Percentiles rank a stretch among this genome's conserved stretches.
Conservation (phyloP, 2,329 filamentous ascomycete genomes). For the Macrophomina tecta region DNA sequence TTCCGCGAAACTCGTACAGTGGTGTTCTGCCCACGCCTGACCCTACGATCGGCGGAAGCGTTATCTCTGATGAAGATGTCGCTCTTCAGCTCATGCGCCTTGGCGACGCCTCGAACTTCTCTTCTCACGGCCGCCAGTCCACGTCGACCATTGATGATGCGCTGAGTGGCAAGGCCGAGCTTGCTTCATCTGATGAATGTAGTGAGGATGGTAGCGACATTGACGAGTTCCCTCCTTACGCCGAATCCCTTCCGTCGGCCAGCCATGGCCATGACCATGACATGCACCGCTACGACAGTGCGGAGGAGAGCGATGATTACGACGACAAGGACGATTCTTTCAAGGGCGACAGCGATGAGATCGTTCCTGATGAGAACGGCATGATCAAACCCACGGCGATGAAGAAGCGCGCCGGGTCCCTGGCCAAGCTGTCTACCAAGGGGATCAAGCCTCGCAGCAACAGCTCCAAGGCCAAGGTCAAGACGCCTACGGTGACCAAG, state of each 20-base stretch:
- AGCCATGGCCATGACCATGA: constrained; percentile 32
- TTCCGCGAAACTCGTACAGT: constrained; percentile 50
- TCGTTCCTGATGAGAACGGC: constrained; percentile 44
- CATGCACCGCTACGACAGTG: constrained; percentile 52
- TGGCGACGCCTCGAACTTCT: constrained; percentile 91
- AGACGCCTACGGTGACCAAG: constrained; percentile 47
- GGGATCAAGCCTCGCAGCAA: constrained; percentile 47
- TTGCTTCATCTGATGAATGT: constrained; percentile 70
- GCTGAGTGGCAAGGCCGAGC: constrained; percentile 87
- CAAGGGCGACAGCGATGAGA: constrained; percentile 61
- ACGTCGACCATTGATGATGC: constrained; percentile 93
- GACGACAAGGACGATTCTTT: constrained; percentile 60
- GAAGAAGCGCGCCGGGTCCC: constrained; percentile 43
- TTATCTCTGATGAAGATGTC: constrained; percentile 97
- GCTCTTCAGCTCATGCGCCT: constrained; percentile 96
- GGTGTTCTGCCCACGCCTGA: constrained; percentile 79
- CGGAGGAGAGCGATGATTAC: constrained; percentile 65
- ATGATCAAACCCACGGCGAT: constrained; percentile 47
- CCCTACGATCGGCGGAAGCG: constrained; percentile 88
- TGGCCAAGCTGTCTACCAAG: constrained; percentile 49
- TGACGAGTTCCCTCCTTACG: constrained; percentile 54
- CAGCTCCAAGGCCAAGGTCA: constrained; percentile 60
- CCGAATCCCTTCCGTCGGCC: constrained; percentile 4
- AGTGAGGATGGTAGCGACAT: constrained; percentile 78
- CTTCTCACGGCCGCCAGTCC: constrained; percentile 83